These are phyloP conservation scores for Clarireedia sp. DNA, from an alignment of 2,329 filamentous ascomycete species.

Conservation along the genomic window DNA sequence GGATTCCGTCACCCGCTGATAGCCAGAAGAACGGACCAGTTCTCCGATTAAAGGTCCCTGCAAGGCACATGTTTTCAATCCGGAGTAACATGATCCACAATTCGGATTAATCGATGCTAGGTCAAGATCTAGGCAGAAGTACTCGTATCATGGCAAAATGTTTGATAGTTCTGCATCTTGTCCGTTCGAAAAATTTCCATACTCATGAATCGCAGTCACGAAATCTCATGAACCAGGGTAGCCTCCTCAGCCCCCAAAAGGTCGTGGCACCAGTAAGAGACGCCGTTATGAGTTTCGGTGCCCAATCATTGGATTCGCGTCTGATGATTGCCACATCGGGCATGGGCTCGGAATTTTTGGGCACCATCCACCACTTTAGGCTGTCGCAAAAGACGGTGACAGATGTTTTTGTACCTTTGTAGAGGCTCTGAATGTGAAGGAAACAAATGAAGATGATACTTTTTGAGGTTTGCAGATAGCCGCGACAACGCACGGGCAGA, in stretches of 20 bases:
- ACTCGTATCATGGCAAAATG: not conserved
- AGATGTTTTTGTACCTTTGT: not conserved
- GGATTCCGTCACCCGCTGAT: conserved; percentile 25
- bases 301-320: conserved; percentile 12
- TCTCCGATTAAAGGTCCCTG: conserved; percentile 6
- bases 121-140: not conserved
- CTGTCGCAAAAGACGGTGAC: conserved; percentile 9
- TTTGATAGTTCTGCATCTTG: conserved; percentile 1
- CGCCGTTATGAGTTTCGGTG: conserved; percentile 7
- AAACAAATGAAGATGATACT: not conserved
- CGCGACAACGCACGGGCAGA: conserved; percentile 4
- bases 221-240: conserved; percentile 2
- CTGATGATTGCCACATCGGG: conserved; percentile 13
- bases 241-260: conserved; percentile 7
- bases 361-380: conserved; percentile 8
- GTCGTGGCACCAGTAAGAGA: conserved; percentile 17
- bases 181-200: not conserved
- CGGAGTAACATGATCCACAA: conserved; percentile 12
- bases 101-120: conserved; percentile 1
- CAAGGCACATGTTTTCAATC: conserved; percentile 17
- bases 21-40: conserved; percentile 5
- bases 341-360: conserved; percentile 11
- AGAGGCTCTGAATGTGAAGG: conserved; percentile 5
- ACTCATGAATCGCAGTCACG: conserved; percentile 4
- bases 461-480: not conserved